Evolutionary conservation across 108 stramenopile species (phyloP).

Genomic region (Epithemia pelagica): DNA sequence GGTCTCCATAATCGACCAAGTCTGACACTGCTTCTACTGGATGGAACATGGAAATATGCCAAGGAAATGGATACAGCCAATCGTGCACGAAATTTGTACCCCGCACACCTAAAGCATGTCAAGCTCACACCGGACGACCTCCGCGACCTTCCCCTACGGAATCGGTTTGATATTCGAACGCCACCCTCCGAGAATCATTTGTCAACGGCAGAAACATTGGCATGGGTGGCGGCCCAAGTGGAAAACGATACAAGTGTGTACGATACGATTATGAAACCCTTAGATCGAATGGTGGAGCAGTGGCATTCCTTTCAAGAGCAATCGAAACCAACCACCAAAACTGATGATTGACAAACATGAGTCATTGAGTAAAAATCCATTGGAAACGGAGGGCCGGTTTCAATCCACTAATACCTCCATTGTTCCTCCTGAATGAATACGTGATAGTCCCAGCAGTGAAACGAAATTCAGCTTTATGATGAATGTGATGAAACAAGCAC

Average conservation of each 20-base stretch:
- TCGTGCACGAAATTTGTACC: conserved; percentile 30
- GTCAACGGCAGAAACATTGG: conserved; percentile 70
- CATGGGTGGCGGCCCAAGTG: conserved; percentile 45
- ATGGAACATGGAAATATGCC: conserved; percentile 81
- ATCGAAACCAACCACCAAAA: conserved; percentile 1
- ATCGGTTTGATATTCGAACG: conserved; percentile 49
- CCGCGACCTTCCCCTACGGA: not conserved
- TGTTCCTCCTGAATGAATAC: no score
- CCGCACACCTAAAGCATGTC: conserved; percentile 43
- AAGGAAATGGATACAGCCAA: conserved; percentile 63
- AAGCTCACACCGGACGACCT: conserved; percentile 20
- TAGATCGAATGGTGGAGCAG: conserved; percentile 61
- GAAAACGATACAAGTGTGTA: conserved; percentile 37
- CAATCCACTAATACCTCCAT: no score
- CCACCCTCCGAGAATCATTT: conserved; percentile 50
- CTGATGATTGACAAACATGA: no score
- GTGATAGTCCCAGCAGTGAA: no score
- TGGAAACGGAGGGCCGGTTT: no score
- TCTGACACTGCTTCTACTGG: conserved; percentile 49
- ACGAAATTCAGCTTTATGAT: no score
- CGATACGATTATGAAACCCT: conserved; percentile 44
- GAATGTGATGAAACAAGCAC: no score
- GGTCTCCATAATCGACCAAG: conserved; percentile 25
- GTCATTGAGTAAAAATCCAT: no score
- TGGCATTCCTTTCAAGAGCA: conserved; percentile 38